Evolutionary conservation across 2,329 filamentous ascomycete species (phyloP).

Genomic region (Dendrostoma leiphaemia): DNA sequence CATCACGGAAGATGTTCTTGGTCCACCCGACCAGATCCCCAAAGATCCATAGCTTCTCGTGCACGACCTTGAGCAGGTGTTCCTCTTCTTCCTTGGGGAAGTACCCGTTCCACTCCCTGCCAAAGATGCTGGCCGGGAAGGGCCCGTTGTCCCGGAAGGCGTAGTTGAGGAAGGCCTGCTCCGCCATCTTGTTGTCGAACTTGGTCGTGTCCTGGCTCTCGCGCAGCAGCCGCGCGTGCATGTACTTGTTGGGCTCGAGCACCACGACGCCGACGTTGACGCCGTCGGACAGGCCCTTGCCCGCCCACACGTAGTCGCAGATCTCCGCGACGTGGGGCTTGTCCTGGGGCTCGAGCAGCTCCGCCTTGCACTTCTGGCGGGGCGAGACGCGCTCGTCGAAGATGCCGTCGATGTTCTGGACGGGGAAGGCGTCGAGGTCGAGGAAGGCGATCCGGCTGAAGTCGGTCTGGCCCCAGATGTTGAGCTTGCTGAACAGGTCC

Average conservation of each 20-base stretch:
- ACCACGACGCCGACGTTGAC: constrained; percentile 15
- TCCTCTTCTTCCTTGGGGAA: constrained; percentile 11
- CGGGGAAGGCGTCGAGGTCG: constrained; percentile 17
- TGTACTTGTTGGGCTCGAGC: constrained; percentile 16
- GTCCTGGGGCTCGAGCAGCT: constrained; percentile 12
- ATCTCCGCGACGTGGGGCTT: constrained; percentile 5
- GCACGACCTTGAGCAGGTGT: constrained; percentile 7
- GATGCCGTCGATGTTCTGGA: constrained; percentile 10
- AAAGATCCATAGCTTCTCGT: constrained; percentile 17
- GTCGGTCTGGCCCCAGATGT: constrained; percentile 17
- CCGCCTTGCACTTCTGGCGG: constrained; percentile 9
- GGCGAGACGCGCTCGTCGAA: constrained; percentile 8
- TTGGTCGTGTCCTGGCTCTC: constrained; percentile 14
- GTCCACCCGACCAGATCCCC: constrained; percentile 8
- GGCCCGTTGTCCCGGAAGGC: constrained; percentile 6
- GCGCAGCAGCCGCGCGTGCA: constrained; percentile 15
- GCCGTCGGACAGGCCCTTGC: constrained; percentile 5
- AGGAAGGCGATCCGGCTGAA: constrained; percentile 11
- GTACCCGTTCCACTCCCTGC: constrained; percentile 16
- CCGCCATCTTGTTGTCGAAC: constrained; percentile 19
- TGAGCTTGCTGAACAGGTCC: constrained; percentile 19
- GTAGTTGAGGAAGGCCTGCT: constrained; percentile 16
- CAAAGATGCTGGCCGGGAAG: background rate
- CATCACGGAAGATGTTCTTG: constrained; percentile 8
- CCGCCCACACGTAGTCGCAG: constrained; percentile 15